Evolutionary conservation across 192 early-diverging fungal genomes (phyloP).

Genomic region (Phlyctochytrium planicorne): DNA sequence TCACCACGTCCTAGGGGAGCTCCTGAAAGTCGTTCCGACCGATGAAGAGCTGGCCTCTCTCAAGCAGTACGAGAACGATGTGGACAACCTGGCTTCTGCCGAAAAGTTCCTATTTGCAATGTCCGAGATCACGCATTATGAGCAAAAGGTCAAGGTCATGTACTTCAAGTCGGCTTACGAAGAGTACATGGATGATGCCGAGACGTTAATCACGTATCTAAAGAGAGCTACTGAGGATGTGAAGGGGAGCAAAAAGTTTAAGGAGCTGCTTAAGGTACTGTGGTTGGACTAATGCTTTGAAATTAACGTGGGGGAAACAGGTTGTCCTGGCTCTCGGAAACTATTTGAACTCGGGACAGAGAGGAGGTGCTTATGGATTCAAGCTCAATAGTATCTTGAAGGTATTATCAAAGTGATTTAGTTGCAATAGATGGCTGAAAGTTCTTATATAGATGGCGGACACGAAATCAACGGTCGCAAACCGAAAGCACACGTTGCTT

Average conservation of each 20-base stretch:
- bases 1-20: conserved; percentile 36
- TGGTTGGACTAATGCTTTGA: too few relatives aligned
- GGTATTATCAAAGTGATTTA: too few relatives aligned
- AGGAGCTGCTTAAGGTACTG: conserved; percentile 41
- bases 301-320: not conserved
- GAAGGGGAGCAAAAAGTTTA: conserved; percentile 44
- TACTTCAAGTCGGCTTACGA: conserved; percentile 42
- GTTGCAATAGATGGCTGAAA: too few relatives aligned
- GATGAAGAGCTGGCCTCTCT: conserved; percentile 43
- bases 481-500: too few relatives aligned
- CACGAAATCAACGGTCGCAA: too few relatives aligned
- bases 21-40: conserved; percentile 49
- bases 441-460: too few relatives aligned
- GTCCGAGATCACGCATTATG: conserved; percentile 38
- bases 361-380: too few relatives aligned
- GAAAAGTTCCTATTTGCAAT: conserved; percentile 50
- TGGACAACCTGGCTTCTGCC: conserved; percentile 40
- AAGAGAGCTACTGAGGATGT: conserved; percentile 42
- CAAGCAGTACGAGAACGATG: conserved; percentile 45
- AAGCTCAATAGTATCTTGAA: too few relatives aligned
- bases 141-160: conserved; percentile 46
- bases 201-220: conserved; percentile 38
- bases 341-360: too few relatives aligned
- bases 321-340: too few relatives aligned
- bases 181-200: conserved; percentile 45